Base-by-base conservation (phyloP, 2,329 filamentous ascomycete genomes). In the Clarireedia homoeocarpa region DNA sequence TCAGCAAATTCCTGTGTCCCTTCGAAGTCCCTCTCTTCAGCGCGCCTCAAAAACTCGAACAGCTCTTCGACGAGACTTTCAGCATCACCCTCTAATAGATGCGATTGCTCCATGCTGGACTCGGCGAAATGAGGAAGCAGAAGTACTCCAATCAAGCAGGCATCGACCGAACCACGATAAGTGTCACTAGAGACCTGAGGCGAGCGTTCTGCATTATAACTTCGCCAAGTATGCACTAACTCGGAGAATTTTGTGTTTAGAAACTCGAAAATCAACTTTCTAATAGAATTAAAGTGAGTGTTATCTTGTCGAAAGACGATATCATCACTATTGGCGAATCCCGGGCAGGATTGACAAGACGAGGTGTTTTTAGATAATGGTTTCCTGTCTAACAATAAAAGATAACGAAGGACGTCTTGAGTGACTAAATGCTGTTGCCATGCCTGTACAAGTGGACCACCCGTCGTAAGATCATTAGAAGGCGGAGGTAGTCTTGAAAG, bases 391-490 rank as follows among this genome's bases (percentile, higher is more conserved):
- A 84, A 69, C 1, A 84, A 72, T 2, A 85, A 71, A 5, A 84
- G 71, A 59, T 85, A 86, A 47, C 75, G 72, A 39, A 78, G 73
- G 57, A 81, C 72, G 6, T 68, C 63, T 46, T 74, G 71, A 10
- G 72, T 73, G 44, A 76, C 44, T 15, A 65, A 26, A 56, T 64
- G 61, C 14, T 61, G 57, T 48, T 66, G 62, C 69, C 69, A 71
- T 42, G 64, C 63, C 59, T 69, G 68, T 38, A 61, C 65, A 34
- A 70, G 51, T 24, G 54, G 49, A 17, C 68, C 68, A 44, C 64
- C 61, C 20, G 66, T 63, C 9, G 61, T 49, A 3, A 48, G 51
- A 39, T 26, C 36, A 5, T 48, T 49, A 10, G 48, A n/a, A 38
- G 55, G 23, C 15, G 61, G n/a, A 40, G 50, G 47, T 14, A 65